These are phyloP conservation scores for Emericellopsis cladophorae DNA, from an alignment of 2,329 filamentous ascomycete genomes.

Conservation along the genomic window DNA sequence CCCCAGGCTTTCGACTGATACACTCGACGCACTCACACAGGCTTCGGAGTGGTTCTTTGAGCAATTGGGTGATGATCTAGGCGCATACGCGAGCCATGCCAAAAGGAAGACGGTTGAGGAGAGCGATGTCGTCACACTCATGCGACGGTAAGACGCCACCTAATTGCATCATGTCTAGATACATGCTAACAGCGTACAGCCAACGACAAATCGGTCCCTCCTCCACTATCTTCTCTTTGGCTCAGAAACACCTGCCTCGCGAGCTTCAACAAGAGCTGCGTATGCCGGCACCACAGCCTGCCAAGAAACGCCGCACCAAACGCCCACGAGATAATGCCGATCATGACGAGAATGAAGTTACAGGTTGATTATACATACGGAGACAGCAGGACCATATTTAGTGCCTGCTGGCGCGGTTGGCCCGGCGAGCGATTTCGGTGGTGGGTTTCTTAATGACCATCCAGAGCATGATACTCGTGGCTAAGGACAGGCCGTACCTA, in stretches of 20 bases:
- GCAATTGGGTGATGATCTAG: constrained; percentile 69
- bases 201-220: constrained; percentile 63
- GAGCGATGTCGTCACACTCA: constrained; percentile 67
- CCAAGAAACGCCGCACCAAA: constrained; percentile 29
- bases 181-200: constrained; percentile 33
- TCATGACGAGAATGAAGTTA: constrained; percentile 15
- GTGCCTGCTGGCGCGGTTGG: constrained; percentile 54
- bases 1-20: constrained; percentile 59
- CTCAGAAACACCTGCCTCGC: constrained; percentile 67
- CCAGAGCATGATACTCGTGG: constrained; percentile 91
- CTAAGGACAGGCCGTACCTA: constrained; percentile 76
- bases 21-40: constrained; percentile 61
- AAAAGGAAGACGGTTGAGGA: constrained; percentile 78
- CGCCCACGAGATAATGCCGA: constrained; percentile 17
- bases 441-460: constrained; percentile 86
- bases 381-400: constrained; percentile 7
- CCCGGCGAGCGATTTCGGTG: constrained; percentile 56
- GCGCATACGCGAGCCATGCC: constrained; percentile 69
- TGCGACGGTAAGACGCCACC: constrained; percentile 35
- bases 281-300: constrained; percentile 46
- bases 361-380: background rate
- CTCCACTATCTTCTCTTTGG: constrained; percentile 74
- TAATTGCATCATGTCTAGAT: constrained; percentile 1
- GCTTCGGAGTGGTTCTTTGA: constrained; percentile 90
- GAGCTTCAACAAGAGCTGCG: constrained; percentile 75